phyloP scores from a whole-genome alignment of 352 stramenopile genomes.

The Peronospora belbahrii region DNA sequence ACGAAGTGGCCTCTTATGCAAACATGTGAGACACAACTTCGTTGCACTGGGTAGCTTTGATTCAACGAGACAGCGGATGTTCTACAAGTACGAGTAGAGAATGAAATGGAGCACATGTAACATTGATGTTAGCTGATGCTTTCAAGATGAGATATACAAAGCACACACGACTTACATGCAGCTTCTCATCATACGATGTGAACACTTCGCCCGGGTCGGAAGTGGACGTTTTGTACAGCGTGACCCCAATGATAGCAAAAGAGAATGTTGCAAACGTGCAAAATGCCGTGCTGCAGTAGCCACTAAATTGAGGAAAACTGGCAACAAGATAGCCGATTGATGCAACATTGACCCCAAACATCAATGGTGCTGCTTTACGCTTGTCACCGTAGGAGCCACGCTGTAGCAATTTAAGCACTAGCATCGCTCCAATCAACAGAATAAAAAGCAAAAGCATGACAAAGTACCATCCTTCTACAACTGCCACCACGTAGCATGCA shows the following conservation, averaged over 20 bases:
- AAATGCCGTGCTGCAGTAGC: conserved; percentile 26
- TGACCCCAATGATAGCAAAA: conserved; percentile 37
- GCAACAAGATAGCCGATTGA: conserved; percentile 58
- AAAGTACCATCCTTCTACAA: conserved; percentile 22
- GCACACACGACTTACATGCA: conserved; percentile 31
- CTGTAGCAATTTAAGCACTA: conserved; percentile 47
- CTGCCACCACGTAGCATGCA: conserved; percentile 31
- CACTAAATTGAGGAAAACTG: conserved; percentile 31
- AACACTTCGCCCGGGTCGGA: conserved; percentile 54
- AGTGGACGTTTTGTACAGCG: conserved; percentile 46
- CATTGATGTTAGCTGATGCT: background rate
- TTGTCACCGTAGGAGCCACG: conserved; percentile 65
- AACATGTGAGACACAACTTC: conserved; percentile 72
- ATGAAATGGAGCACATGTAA: background rate
- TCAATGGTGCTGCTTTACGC: conserved; percentile 56
- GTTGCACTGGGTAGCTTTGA: conserved; percentile 62
- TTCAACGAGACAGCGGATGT: conserved; percentile 62
- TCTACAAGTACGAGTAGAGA: conserved; percentile 19
- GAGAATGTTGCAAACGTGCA: conserved; percentile 14
- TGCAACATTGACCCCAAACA: conserved; percentile 72
- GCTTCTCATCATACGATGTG: conserved; percentile 62
- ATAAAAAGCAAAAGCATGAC: conserved; percentile 35
- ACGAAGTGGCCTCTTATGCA: conserved; percentile 66
- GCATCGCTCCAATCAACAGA: conserved; percentile 27
- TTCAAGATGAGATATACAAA: background rate